Evolutionary conservation across 2,329 filamentous ascomycete genomes (phyloP).

Genomic region (Verticillium dahliae): DNA sequence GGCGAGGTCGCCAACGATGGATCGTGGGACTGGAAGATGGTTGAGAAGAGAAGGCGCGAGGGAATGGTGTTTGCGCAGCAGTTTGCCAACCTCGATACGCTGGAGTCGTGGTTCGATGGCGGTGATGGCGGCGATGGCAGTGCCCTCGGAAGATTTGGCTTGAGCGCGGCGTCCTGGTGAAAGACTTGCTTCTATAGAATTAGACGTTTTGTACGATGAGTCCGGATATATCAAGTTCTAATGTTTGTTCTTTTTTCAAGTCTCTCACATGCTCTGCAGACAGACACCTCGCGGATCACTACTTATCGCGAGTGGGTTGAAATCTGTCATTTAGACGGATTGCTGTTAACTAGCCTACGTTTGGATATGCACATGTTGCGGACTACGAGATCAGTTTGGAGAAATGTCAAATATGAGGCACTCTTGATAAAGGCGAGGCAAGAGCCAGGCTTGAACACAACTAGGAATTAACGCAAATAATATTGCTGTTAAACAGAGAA

Average conservation of each 20-base stretch:
- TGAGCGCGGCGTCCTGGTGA: constrained; percentile 18
- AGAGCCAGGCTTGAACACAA: no score
- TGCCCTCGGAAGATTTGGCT: constrained; percentile 41
- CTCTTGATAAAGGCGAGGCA: no score
- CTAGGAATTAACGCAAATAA: no score
- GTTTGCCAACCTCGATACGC: constrained; percentile 50
- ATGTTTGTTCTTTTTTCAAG: neutral
- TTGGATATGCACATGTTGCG: no score
- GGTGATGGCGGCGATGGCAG: constrained; percentile 43
- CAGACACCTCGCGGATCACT: no score
- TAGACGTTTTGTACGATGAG: neutral
- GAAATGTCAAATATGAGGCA: no score
- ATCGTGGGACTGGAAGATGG: constrained; percentile 52
- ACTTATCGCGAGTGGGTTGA: no score
- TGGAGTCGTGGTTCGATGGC: constrained; percentile 46
- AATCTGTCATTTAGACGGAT: no score
- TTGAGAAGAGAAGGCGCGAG: constrained; percentile 47
- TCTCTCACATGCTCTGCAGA: no score
- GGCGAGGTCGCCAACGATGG: constrained; percentile 25
- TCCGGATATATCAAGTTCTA: neutral
- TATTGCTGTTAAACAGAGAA: no score
- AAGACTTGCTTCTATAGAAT: neutral
- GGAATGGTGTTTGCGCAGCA: constrained; percentile 49
- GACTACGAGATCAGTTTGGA: no score
- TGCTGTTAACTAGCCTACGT: no score